These are phyloP conservation scores for Russula vinacea DNA, from an alignment of 768 basidiomycete species.

Conservation along the genomic window DNA sequence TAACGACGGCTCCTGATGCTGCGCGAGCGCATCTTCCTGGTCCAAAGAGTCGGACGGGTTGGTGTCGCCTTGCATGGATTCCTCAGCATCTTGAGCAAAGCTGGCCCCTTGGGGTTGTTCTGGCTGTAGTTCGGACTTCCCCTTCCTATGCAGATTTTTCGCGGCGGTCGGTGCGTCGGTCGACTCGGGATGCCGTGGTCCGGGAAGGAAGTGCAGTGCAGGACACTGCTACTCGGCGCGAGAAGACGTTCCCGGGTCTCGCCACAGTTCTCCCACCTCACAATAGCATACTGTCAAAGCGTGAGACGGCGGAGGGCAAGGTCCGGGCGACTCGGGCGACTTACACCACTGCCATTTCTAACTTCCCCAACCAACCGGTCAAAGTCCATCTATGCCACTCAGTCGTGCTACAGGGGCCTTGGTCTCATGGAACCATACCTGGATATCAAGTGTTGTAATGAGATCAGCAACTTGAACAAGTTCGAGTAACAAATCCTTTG, in stretches of 20 bases:
- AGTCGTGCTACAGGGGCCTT: too few relatives aligned
- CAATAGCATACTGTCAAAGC: slow-evolving; percentile 11
- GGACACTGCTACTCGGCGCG: slow-evolving; percentile 1
- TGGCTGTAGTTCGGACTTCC: too few relatives aligned
- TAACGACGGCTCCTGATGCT: too few relatives aligned
- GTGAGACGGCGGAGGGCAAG: not conserved
- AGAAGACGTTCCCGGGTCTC: not conserved
- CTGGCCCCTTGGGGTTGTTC: too few relatives aligned
- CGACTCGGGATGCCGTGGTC: too few relatives aligned
- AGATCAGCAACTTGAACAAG: not conserved
- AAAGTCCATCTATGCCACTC: not conserved
- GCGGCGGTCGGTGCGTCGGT: too few relatives aligned
- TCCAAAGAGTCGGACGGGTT: too few relatives aligned
- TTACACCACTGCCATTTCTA: slow-evolving; percentile 1
- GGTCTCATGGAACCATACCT: slow-evolving; percentile 4
- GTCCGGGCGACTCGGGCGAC: not conserved
- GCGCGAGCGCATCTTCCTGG: too few relatives aligned
- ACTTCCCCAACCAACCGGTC: not conserved
- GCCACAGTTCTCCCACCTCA: not conserved
- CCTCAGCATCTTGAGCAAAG: too few relatives aligned
- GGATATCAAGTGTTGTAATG: not conserved
- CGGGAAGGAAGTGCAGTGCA: too few relatives aligned
- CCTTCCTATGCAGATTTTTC: too few relatives aligned
- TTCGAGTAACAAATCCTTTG: not conserved
- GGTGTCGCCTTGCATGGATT: too few relatives aligned